These are phyloP conservation scores for Hypoxylon fuscum DNA, from an alignment of 495 filamentous ascomycete species.

Conservation along the genomic window DNA sequence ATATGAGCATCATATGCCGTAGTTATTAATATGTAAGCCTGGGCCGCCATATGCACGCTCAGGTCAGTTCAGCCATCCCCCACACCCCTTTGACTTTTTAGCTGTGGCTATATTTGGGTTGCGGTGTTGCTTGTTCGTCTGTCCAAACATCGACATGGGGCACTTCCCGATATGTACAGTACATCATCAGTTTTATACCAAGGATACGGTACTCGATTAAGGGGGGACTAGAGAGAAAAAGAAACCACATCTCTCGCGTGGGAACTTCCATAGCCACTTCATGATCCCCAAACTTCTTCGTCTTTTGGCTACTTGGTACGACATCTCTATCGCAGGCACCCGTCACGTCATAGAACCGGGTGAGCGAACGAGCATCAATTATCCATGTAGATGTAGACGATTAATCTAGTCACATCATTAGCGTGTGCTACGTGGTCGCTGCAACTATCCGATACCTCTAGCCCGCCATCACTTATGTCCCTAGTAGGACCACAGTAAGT, in stretches of 20 bases:
- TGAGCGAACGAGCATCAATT: slow-evolving; percentile 5
- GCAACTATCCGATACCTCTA: slow-evolving; percentile 26
- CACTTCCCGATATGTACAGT: slow-evolving; percentile 10
- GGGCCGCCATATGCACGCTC: slow-evolving; percentile 24
- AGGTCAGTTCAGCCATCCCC: too few relatives aligned
- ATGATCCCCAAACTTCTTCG: not conserved
- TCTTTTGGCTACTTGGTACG: slow-evolving; percentile 12
- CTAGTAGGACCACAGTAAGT: slow-evolving; percentile 1
- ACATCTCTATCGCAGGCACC: slow-evolving; percentile 4
- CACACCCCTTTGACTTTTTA: slow-evolving; percentile 20
- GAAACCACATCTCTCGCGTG: not conserved
- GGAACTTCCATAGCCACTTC: not conserved
- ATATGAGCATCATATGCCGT: not conserved
- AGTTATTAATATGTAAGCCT: slow-evolving; percentile 13
- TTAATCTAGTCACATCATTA: slow-evolving; percentile 5
- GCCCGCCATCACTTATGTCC: not conserved
- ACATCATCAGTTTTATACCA: slow-evolving; percentile 23
- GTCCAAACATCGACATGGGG: slow-evolving; percentile 2
- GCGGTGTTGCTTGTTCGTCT: slow-evolving; percentile 6
- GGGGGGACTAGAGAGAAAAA: not conserved
- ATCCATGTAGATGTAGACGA: not conserved
- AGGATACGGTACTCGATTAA: slow-evolving; percentile 6
- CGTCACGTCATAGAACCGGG: slow-evolving; percentile 14
- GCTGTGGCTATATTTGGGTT: slow-evolving; percentile 32
- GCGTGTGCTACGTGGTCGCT: slow-evolving; percentile 25